phyloP scores from a whole-genome alignment of 805 yeast species.

The Myxozyma neotropica region DNA sequence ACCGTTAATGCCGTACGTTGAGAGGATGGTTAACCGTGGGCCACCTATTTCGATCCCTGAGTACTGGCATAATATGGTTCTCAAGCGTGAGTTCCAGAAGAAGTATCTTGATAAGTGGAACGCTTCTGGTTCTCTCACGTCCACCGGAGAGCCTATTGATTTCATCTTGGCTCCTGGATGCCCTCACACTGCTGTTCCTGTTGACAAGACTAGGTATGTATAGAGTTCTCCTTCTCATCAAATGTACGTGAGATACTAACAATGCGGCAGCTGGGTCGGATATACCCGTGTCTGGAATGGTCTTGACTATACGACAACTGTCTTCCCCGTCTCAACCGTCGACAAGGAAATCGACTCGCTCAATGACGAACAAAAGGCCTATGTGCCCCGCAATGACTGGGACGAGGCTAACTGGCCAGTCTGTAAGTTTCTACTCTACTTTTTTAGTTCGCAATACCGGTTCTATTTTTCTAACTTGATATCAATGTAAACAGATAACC shows the following conservation, averaged over 20 bases:
- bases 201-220: slow-evolving; percentile 43
- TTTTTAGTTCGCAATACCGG: too few species aligned
- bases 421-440: slow-evolving; percentile 16
- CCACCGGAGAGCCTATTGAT: slow-evolving; percentile 50
- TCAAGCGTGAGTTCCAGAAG: slow-evolving; percentile 44
- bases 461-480: too few species aligned
- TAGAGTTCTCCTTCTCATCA: not conserved
- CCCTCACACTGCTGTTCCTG: slow-evolving; percentile 50
- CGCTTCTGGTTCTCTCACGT: slow-evolving; percentile 43
- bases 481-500: slow-evolving; percentile 23
- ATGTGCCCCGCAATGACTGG: slow-evolving; percentile 34
- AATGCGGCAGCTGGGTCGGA: slow-evolving; percentile 31
- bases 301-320: slow-evolving; percentile 37
- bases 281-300: slow-evolving; percentile 38
- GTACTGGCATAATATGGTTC: slow-evolving; percentile 40
- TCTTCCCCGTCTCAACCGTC: slow-evolving; percentile 35
- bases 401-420: slow-evolving; percentile 34
- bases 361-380: slow-evolving; percentile 26
- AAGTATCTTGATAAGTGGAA: slow-evolving; percentile 51
- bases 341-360: slow-evolving; percentile 32
- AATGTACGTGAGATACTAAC: not conserved
- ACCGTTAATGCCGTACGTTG: slow-evolving; percentile 48
- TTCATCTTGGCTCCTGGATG: slow-evolving; percentile 53
- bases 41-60: slow-evolving; percentile 45
- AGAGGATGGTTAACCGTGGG: slow-evolving; percentile 42